A percentile compares a stretch with the other conserved stretches of the same genome.
Evolutionary conservation across 1,139 yeast species (phyloP).

Genomic region (Wickerhamomyces sp.): DNA sequence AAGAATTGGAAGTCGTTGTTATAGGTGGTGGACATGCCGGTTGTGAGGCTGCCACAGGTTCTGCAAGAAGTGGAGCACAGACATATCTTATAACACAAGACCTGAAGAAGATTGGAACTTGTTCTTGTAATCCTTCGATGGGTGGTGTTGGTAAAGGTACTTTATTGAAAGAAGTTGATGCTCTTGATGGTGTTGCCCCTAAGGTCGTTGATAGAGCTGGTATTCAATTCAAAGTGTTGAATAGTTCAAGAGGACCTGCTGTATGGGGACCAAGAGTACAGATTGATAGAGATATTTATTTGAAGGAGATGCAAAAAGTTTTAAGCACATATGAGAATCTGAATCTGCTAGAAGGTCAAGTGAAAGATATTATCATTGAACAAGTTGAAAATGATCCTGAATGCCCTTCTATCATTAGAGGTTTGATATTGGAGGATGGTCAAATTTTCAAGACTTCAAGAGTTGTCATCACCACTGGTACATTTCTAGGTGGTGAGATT

Average conservation of each 20-base stretch:
- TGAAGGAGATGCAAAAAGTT: slow-evolving; percentile 72
- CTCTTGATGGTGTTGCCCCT: slow-evolving; percentile 89
- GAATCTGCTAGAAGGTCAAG: slow-evolving; percentile 65
- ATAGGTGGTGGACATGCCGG: slow-evolving; percentile 99
- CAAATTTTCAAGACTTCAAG: slow-evolving; percentile 50
- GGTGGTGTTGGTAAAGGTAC: slow-evolving; percentile 99
- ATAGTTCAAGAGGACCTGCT: slow-evolving; percentile 90
- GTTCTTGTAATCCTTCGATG: slow-evolving; percentile 96
- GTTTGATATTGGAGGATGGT: slow-evolving; percentile 72
- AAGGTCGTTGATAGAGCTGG: slow-evolving; percentile 88
- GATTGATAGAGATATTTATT: slow-evolving; percentile 79
- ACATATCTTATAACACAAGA: slow-evolving; percentile 76
- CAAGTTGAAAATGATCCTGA: slow-evolving; percentile 27
- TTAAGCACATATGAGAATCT: slow-evolving; percentile 58
- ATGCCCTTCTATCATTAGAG: slow-evolving; percentile 38
- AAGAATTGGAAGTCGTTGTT: slow-evolving; percentile 66
- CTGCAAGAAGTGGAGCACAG: slow-evolving; percentile 75
- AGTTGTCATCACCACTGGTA: slow-evolving; percentile 92
- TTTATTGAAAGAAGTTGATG: slow-evolving; percentile 86
- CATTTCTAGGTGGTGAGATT: slow-evolving; percentile 90
- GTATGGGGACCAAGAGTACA: slow-evolving; percentile 99
- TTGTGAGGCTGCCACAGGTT: slow-evolving; percentile 92
- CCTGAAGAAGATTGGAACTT: slow-evolving; percentile 75
- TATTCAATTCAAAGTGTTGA: slow-evolving; percentile 82
- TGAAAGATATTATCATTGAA: slow-evolving; percentile 78